Conservation (phyloP, 345 rosid species). For the Camelina hispida region DNA sequence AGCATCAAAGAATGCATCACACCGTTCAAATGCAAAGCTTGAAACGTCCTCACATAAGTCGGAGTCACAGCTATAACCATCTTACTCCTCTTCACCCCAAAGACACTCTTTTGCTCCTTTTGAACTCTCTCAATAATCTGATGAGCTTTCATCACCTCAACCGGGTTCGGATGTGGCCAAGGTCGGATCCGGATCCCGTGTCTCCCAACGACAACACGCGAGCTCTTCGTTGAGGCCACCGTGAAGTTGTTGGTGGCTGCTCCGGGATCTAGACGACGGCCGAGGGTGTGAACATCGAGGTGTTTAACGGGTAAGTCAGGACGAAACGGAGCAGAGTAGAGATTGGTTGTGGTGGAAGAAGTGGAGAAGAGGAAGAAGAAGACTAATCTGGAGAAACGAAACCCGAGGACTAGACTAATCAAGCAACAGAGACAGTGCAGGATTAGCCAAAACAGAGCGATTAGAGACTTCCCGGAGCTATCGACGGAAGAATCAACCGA, state of each 20-base stretch:
- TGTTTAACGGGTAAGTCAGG: slow-evolving; percentile 37
- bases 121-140: slow-evolving; percentile 88
- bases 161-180: slow-evolving; percentile 97
- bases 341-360: slow-evolving; percentile 45
- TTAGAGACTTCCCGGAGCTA: slow-evolving; percentile 62
- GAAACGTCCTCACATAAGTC: slow-evolving; percentile 93
- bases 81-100: slow-evolving; percentile 74
- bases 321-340: slow-evolving; percentile 72
- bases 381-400: slow-evolving; percentile 88
- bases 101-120: slow-evolving; percentile 77
- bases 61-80: slow-evolving; percentile 80
- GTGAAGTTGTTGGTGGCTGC: slow-evolving; percentile 7
- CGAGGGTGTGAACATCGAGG: slow-evolving; percentile 41
- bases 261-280: slow-evolving; percentile 39
- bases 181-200: slow-evolving; percentile 99
- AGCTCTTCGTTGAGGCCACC: slow-evolving; percentile 39
- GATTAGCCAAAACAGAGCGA: slow-evolving; percentile 73
- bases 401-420: slow-evolving; percentile 85
- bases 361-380: slow-evolving; percentile 91
- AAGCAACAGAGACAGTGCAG: slow-evolving; percentile 86
- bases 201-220: slow-evolving; percentile 90
- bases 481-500: slow-evolving; percentile 69
- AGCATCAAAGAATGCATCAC: slow-evolving; percentile 94
- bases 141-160: slow-evolving; percentile 94
- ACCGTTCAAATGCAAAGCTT: slow-evolving; percentile 86